Evolutionary conservation across 176 grass and related monocot genomes (phyloP).

Genomic region (Melocanna baccifera): DNA sequence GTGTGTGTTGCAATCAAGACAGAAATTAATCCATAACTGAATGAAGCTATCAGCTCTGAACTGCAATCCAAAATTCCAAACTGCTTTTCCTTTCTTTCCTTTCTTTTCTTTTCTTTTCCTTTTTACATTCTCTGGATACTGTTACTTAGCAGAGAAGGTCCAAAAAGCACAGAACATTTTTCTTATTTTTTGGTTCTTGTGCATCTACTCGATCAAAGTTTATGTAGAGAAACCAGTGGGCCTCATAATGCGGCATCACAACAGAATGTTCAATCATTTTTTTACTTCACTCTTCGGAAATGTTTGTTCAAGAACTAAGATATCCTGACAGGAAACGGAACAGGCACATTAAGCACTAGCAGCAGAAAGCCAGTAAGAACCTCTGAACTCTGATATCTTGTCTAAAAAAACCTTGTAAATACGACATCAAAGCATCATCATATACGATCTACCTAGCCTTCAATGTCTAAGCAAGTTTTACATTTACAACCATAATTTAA

Average conservation of each 20-base stretch:
- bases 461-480: background rate
- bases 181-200: background rate
- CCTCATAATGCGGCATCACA: background rate
- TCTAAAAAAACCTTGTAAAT: background rate
- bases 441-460: background rate
- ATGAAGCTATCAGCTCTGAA: background rate
- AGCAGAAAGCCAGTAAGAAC: background rate
- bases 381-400: background rate
- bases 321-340: background rate
- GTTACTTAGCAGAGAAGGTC: background rate
- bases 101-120: background rate
- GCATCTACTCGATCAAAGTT: background rate
- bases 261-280: too few relatives aligned
- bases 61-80: too few relatives aligned
- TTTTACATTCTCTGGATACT: background rate
- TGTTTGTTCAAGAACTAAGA: background rate
- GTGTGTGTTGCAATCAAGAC: background rate
- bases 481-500: background rate
- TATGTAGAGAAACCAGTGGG: background rate
- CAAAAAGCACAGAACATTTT: background rate
- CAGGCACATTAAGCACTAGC: background rate
- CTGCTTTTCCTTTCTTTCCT: background rate
- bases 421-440: background rate
- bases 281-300: background rate
- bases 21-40: background rate